Evolutionary conservation across 2,329 filamentous ascomycete species (phyloP).

Genomic region (Penicillium digitatum): DNA sequence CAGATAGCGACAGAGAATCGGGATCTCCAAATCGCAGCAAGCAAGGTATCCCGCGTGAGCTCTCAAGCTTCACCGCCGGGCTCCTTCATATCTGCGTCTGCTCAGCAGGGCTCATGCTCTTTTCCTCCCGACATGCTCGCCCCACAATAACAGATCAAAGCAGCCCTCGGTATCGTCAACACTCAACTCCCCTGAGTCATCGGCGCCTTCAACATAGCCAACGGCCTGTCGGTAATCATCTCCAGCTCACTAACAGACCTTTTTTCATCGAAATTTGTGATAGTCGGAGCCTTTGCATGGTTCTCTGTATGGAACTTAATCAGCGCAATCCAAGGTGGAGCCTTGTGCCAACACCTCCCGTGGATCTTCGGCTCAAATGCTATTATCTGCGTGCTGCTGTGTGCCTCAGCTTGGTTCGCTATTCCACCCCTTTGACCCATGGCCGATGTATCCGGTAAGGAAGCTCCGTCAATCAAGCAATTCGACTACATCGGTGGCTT

Average conservation of each 20-base stretch:
- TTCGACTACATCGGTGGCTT: conserved; percentile 43
- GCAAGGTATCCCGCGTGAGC: conserved; percentile 40
- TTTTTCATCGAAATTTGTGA: conserved; percentile 39
- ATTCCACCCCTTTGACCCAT: conserved; percentile 38
- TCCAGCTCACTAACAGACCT: conserved; percentile 40
- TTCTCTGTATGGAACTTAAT: conserved; percentile 41
- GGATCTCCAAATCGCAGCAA: conserved; percentile 18
- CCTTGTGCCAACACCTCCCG: conserved; percentile 36
- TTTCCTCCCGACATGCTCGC: conserved; percentile 43
- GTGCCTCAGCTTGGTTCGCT: conserved; percentile 38
- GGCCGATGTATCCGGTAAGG: conserved; percentile 28
- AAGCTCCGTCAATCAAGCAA: conserved; percentile 30
- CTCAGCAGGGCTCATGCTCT: conserved; percentile 44
- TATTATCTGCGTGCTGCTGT: conserved; percentile 38
- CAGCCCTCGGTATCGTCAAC: conserved; percentile 39
- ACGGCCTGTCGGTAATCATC: conserved; percentile 44
- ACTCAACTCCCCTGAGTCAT: conserved; percentile 44
- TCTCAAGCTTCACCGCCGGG: conserved; percentile 40
- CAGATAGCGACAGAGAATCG: conserved; percentile 19
- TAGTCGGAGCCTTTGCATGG: conserved; percentile 45
- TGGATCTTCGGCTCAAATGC: conserved; percentile 48
- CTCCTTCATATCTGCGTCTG: conserved; percentile 43
- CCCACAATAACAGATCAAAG: conserved; percentile 37
- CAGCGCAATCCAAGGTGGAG: conserved; percentile 42
- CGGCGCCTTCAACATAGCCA: conserved; percentile 42